These are phyloP conservation scores for Cicer arietinum DNA, from an alignment of 306 rosid genomes.

Conservation along the genomic window DNA sequence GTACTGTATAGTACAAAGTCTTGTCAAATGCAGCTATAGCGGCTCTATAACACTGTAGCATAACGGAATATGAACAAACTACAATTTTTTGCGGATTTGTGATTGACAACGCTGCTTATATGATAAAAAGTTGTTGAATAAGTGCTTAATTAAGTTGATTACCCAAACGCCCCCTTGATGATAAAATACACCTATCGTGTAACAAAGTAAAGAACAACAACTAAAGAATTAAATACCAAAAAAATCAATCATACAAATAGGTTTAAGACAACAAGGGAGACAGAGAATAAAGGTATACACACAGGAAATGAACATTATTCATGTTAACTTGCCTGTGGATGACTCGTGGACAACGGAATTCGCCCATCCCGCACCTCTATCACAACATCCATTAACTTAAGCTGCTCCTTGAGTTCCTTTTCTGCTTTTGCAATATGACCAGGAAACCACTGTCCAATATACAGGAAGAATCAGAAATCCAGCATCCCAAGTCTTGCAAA, in stretches of 20 bases:
- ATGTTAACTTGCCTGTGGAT: constrained; percentile 69
- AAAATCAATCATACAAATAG: background rate
- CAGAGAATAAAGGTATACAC: background rate
- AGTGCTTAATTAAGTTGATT: background rate
- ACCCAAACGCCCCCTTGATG: background rate
- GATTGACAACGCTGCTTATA: too few species aligned
- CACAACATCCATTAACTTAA: constrained; percentile 92
- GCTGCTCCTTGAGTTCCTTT: constrained; percentile 84
- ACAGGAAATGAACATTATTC: background rate
- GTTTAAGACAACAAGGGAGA: background rate
- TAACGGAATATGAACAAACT: too few species aligned
- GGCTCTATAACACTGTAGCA: too few species aligned
- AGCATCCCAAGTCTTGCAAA: constrained; percentile 30
- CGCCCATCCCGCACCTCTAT: constrained; percentile 93
- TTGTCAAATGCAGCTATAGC: too few species aligned
- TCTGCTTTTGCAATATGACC: constrained; percentile 99
- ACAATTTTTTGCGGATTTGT: too few species aligned
- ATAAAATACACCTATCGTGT: constrained; percentile 23
- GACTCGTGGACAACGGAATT: constrained; percentile 89
- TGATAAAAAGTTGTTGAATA: background rate
- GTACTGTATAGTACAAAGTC: too few species aligned
- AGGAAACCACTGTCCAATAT: constrained; percentile 87
- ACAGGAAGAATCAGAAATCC: constrained; percentile 43
- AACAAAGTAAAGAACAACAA: constrained; percentile 30
- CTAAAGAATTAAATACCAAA: constrained; percentile 1